These are phyloP conservation scores for Xylaria grammica DNA, from an alignment of 495 filamentous ascomycete genomes.

Conservation along the genomic window DNA sequence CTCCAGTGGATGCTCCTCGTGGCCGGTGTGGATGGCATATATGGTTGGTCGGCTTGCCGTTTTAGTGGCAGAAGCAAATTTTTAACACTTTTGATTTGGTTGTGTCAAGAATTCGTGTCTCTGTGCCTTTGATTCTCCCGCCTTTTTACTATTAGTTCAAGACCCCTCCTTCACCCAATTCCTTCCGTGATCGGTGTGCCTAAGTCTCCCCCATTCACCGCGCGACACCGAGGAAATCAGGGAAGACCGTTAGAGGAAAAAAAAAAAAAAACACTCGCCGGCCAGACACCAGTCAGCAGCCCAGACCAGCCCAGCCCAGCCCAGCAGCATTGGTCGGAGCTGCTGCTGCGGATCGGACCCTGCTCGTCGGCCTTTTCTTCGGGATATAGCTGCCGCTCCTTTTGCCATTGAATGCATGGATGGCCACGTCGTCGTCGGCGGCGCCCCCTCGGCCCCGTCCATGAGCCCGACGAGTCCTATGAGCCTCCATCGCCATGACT, in stretches of 20 bases:
- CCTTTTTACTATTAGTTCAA: conserved; percentile 23
- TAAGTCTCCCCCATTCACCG: conserved; percentile 13
- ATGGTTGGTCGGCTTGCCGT: conserved; percentile 20
- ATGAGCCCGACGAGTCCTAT: conserved; percentile 48
- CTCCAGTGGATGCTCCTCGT: conserved; percentile 12
- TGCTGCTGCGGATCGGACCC: conserved; percentile 31
- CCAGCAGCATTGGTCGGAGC: conserved; percentile 20
- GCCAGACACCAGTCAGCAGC: conserved; percentile 28
- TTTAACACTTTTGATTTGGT: conserved; percentile 21
- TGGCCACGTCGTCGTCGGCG: conserved; percentile 42
- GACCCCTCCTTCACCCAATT: conserved; percentile 26
- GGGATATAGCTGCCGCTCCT: conserved; percentile 24
- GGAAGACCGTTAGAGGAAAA: neutral
- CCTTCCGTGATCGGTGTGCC: conserved; percentile 27
- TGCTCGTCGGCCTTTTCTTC: conserved; percentile 29
- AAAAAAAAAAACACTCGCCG: conserved; percentile 6
- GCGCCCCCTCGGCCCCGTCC: conserved; percentile 43
- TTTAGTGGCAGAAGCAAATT: conserved; percentile 26
- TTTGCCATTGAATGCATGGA: conserved; percentile 46
- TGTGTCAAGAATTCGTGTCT: conserved; percentile 13
- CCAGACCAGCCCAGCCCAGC: conserved; percentile 16
- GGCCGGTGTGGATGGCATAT: conserved; percentile 16
- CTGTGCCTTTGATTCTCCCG: conserved; percentile 13
- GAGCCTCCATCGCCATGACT: conserved; percentile 52
- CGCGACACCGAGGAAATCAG: conserved; percentile 17